Percentiles rank a stretch among this genome's conserved stretches.
These are phyloP conservation scores for Carex parvula DNA, from an alignment of 176 grass and related monocot species.

Conservation along the genomic window DNA sequence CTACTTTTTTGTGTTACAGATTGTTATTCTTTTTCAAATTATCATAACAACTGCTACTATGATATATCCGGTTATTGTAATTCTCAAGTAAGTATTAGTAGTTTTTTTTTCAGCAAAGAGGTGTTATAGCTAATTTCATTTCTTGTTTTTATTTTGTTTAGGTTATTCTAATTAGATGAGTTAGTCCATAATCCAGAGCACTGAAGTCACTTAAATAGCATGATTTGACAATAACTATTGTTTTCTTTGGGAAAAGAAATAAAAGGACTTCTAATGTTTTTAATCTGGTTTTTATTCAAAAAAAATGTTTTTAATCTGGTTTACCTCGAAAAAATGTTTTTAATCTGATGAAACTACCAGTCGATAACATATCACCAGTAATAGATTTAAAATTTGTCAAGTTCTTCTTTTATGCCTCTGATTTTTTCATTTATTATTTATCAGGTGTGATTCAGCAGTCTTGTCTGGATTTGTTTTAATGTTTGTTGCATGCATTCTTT, in stretches of 20 bases:
- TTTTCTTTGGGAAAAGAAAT: neutral
- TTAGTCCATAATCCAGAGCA: neutral
- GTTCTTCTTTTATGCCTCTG: neutral
- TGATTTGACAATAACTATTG: neutral
- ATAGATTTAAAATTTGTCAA: neutral
- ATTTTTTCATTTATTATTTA: slow-evolving; percentile 25
- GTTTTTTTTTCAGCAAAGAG: neutral
- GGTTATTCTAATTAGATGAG: neutral
- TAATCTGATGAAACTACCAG: neutral
- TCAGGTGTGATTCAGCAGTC: slow-evolving; percentile 86
- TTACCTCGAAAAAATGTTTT: neutral
- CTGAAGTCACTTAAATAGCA: neutral
- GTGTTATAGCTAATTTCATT: neutral
- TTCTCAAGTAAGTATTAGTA: slow-evolving; percentile 73
- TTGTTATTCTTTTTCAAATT: slow-evolving; percentile 67
- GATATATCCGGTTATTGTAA: slow-evolving; percentile 75
- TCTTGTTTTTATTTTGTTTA: neutral
- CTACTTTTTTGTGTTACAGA: slow-evolving; percentile 46
- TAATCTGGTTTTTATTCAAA: neutral
- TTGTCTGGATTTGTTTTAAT: slow-evolving; percentile 85
- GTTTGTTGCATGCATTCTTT: slow-evolving; percentile 80
- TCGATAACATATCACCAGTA: neutral
- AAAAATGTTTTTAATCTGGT: neutral
- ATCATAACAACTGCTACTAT: slow-evolving; percentile 64
- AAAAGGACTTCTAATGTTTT: neutral